Evolutionary conservation across 345 rosid species (phyloP).

Genomic region (Eucalyptus erythrocorys): DNA sequence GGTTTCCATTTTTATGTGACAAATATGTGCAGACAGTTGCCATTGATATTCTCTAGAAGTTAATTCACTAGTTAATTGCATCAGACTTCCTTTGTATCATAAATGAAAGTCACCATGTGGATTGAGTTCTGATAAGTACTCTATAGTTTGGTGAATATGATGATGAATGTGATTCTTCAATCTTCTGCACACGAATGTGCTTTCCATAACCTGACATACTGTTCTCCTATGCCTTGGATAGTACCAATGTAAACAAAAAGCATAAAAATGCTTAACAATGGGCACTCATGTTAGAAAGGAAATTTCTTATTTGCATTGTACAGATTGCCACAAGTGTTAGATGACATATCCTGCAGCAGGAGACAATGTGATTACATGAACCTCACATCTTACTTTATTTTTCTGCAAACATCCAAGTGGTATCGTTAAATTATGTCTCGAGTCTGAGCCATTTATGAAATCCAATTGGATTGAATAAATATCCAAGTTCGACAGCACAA

Average conservation of each 20-base stretch:
- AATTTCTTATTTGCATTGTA: no score
- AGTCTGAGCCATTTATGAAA: fast-evolving
- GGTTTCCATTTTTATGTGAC: neutral
- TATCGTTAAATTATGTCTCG: conserved; percentile 17
- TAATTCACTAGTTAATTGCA: neutral
- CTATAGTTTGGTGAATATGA: neutral
- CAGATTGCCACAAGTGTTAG: no score
- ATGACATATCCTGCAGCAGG: no score
- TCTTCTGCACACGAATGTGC: neutral
- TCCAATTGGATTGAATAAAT: no score
- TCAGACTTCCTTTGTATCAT: neutral
- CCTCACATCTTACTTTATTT: no score
- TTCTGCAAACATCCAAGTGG: neutral
- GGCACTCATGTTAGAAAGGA: no score
- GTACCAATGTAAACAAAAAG: conserved; percentile 35
- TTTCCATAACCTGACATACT: neutral
- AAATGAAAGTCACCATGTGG: neutral
- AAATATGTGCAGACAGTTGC: neutral
- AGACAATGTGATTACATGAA: no score
- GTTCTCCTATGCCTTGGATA: conserved; percentile 20
- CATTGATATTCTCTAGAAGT: neutral
- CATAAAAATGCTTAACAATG: neutral
- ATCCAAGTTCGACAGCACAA: no score
- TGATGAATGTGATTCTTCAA: neutral
- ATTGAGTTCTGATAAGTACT: neutral